These are phyloP conservation scores for Pseudomassariella vexata DNA, from an alignment of 2,329 filamentous ascomycete genomes.

Conservation along the genomic window DNA sequence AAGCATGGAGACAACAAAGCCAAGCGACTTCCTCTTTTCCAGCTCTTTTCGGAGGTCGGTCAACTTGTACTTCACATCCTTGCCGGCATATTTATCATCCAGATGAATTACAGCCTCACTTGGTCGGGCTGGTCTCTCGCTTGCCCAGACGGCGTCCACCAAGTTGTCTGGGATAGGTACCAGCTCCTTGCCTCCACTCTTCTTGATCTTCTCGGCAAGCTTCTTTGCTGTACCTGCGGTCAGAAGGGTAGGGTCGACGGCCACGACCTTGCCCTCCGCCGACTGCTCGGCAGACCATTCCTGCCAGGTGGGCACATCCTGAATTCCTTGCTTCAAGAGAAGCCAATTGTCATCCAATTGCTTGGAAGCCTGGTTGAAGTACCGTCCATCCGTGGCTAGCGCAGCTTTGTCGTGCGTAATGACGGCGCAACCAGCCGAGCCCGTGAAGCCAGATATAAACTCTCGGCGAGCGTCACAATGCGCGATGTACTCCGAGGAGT, in stretches of 20 bases:
- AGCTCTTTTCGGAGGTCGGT: constrained; percentile 84
- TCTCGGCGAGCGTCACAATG: constrained; percentile 88
- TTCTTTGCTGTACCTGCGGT: constrained; percentile 61
- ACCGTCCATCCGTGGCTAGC: constrained; percentile 89
- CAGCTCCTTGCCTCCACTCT: constrained; percentile 73
- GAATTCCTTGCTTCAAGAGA: constrained; percentile 85
- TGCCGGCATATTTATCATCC: constrained; percentile 69
- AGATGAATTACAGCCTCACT: constrained; percentile 71
- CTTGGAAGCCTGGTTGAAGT: constrained; percentile 93
- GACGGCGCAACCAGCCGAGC: constrained; percentile 89
- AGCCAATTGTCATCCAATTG: constrained; percentile 91
- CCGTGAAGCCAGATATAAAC: constrained; percentile 90
- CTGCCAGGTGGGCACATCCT: constrained; percentile 94
- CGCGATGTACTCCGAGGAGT: constrained; percentile 97
- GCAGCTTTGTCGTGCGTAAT: constrained; percentile 82
- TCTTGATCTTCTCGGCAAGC: constrained; percentile 79
- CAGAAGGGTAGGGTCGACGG: constrained; percentile 84
- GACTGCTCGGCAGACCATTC: constrained; percentile 89
- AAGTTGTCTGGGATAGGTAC: constrained; percentile 75
- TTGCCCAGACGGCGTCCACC: constrained; percentile 84
- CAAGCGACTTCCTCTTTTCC: constrained; percentile 80
- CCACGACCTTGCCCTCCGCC: constrained; percentile 80
- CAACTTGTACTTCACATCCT: constrained; percentile 76
- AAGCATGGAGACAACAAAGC: constrained; percentile 88
- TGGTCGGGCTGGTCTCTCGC: constrained; percentile 66